Conservation (phyloP, 2,329 filamentous ascomycete species). For the Coniochaeta sp. region DNA sequence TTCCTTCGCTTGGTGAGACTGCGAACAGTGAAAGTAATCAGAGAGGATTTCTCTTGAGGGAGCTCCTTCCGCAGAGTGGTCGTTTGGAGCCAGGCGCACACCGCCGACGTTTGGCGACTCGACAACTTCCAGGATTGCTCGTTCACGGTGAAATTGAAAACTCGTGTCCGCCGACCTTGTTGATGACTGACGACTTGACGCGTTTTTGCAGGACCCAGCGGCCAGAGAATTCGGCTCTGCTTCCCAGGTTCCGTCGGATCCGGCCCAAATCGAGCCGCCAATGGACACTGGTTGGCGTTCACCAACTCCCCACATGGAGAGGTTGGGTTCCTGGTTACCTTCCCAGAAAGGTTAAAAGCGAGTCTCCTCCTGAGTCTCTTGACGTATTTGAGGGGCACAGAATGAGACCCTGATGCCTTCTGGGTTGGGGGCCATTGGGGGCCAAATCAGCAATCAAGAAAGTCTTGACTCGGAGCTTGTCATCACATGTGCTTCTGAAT, state of each 20-base stretch:
- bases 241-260: neutral
- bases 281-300: neutral
- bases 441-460: neutral
- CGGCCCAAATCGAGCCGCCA: neutral
- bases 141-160: neutral
- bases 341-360: neutral
- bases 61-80: too few relatives aligned
- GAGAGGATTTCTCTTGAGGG: too few relatives aligned
- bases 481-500: neutral
- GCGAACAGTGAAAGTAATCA: too few relatives aligned
- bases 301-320: neutral
- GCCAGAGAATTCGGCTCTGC: too few relatives aligned
- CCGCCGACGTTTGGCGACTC: too few relatives aligned
- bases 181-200: neutral
- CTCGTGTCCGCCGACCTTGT: neutral
- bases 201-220: too few relatives aligned
- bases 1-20: too few relatives aligned
- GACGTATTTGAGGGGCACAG: neutral
- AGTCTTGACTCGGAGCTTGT: neutral
- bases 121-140: too few relatives aligned
- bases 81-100: too few relatives aligned
- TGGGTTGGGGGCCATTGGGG: neutral
- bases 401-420: neutral
- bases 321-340: neutral
- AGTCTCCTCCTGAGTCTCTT: neutral